These are phyloP conservation scores for Aspergillus tubingensis DNA, from an alignment of 2,329 filamentous ascomycete genomes.

Conservation along the genomic window DNA sequence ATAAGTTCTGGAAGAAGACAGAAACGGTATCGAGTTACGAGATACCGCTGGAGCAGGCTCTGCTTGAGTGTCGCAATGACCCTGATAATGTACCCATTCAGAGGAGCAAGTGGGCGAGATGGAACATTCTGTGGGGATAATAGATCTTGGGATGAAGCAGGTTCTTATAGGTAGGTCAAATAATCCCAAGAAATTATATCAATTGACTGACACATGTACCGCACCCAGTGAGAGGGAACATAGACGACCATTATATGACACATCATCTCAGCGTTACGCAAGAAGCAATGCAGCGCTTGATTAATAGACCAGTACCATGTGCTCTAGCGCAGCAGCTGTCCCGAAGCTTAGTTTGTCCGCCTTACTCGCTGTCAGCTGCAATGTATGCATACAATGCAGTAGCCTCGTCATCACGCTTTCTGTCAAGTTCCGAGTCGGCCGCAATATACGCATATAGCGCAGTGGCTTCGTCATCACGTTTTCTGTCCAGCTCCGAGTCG, in stretches of 20 bases:
- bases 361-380: neutral
- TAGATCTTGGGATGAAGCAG: too few species aligned
- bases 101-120: constrained; percentile 26
- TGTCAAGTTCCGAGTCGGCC: neutral
- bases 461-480: neutral
- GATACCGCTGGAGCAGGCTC: constrained; percentile 56
- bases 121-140: constrained; percentile 42
- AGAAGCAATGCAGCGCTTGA: neutral
- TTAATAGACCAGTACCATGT: too few species aligned
- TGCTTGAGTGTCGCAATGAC: constrained; percentile 48
- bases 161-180: too few species aligned
- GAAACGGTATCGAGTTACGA: constrained; percentile 54
- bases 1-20: constrained; percentile 68
- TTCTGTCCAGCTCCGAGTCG: neutral
- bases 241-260: neutral
- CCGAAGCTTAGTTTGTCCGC: neutral
- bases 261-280: neutral
- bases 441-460: neutral
- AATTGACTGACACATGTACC: too few species aligned
- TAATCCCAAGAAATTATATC: too few species aligned
- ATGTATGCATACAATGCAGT: neutral
- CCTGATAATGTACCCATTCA: constrained; percentile 37
- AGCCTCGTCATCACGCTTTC: too few species aligned
- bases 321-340: too few species aligned
- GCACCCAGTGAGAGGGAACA: too few species aligned